phyloP scores from a whole-genome alignment of 2,329 filamentous ascomycete species.

The Claviceps pusilla region DNA sequence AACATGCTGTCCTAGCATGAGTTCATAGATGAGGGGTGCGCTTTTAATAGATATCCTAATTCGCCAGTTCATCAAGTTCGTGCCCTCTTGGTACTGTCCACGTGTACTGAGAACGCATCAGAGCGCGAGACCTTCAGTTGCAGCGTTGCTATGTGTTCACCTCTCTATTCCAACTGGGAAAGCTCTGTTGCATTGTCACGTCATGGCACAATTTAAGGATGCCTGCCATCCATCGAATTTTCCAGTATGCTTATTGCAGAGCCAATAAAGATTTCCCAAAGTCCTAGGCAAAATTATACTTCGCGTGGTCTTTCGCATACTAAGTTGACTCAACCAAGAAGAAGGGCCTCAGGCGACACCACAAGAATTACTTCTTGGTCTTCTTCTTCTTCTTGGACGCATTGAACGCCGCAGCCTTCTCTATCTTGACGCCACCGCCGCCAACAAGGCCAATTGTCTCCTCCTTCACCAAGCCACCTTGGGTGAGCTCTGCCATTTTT shows the following conservation, averaged over 20 bases:
- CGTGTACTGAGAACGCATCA: background rate
- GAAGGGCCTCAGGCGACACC: background rate
- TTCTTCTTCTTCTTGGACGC: slow-evolving; percentile 36
- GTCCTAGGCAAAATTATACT: too few relatives aligned
- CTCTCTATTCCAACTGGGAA: background rate
- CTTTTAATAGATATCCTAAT: background rate
- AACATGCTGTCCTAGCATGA: background rate
- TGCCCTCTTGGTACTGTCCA: background rate
- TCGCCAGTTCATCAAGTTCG: background rate
- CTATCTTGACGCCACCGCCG: slow-evolving; percentile 49
- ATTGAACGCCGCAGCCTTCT: slow-evolving; percentile 33
- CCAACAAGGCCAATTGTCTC: slow-evolving; percentile 49
- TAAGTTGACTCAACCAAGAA: background rate
- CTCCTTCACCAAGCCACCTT: slow-evolving; percentile 70
- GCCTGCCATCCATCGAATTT: background rate
- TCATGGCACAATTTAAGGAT: background rate
- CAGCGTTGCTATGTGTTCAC: background rate
- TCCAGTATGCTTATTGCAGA: background rate
- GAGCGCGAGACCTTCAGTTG: background rate
- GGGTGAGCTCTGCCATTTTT: slow-evolving; percentile 62
- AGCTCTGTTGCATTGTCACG: background rate
- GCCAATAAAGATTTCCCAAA: too few relatives aligned
- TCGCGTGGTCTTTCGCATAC: background rate
- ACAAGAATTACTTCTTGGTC: slow-evolving; percentile 31
- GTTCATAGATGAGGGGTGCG: background rate